Conservation (phyloP, 768 basidiomycete species). For the Boletus sensibilis region DNA sequence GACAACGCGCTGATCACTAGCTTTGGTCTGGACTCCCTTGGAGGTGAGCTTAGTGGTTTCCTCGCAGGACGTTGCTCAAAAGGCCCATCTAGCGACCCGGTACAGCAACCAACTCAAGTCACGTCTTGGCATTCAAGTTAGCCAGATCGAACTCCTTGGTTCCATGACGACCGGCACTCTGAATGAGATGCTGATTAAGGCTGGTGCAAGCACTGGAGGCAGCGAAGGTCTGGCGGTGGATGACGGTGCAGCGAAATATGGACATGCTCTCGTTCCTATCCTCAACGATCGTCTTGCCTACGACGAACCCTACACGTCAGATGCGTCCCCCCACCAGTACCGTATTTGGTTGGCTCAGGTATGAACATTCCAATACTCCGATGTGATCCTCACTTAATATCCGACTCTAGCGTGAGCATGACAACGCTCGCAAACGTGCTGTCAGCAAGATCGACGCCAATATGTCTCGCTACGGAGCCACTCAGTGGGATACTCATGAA, state of each 20-base stretch:
- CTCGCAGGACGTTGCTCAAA: background rate
- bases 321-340: slow-evolving; percentile 28
- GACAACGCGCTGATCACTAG: slow-evolving; percentile 32
- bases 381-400: background rate
- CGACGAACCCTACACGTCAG: slow-evolving; percentile 31
- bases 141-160: slow-evolving; percentile 26
- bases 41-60: slow-evolving; percentile 16
- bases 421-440: slow-evolving; percentile 30
- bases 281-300: slow-evolving; percentile 34
- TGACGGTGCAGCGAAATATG: slow-evolving; percentile 30
- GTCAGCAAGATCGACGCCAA: slow-evolving; percentile 30
- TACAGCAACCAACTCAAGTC: slow-evolving; percentile 32
- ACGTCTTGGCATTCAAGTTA: slow-evolving; percentile 26
- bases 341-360: slow-evolving; percentile 36
- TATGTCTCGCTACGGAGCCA: slow-evolving; percentile 35
- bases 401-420: slow-evolving; percentile 22
- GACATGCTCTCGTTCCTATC: slow-evolving; percentile 27
- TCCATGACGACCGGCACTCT: slow-evolving; percentile 24
- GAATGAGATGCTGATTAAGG: slow-evolving; percentile 27
- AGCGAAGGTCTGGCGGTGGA: slow-evolving; percentile 11
- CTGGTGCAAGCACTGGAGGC: slow-evolving; percentile 8
- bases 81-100: slow-evolving; percentile 22
- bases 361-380: background rate
- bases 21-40: slow-evolving; percentile 26
- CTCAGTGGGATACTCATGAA: slow-evolving; percentile 34